Base-by-base conservation (phyloP, 2,329 filamentous ascomycete genomes). In the Colletotrichum endophyticum region DNA sequence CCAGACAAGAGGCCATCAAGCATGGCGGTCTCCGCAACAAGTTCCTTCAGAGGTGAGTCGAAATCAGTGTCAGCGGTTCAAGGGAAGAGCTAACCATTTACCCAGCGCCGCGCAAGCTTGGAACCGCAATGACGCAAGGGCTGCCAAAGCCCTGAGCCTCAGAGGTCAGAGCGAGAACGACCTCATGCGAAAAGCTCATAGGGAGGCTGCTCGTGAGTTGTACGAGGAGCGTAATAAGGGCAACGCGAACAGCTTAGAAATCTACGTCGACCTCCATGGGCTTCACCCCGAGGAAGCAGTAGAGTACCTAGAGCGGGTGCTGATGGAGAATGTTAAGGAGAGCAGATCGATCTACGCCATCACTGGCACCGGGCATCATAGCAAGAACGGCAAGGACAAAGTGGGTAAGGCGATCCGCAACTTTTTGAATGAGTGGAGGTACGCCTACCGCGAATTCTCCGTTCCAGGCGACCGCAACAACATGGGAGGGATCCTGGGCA, bases 371-470 rank as follows among this genome's bases (percentile, higher is more conserved):
- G 97, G 96, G 5, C 96, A 99, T 82, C 97, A 99, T 86, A 98
- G 95, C 84, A 99, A 99, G 88, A 98, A 98, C 83, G 96, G 97
- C 81, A 99, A 99, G 85, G 97, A 99, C 86, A 99, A 99, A 86
- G 95, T 99, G 44, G 96, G 96, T 82, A 98, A 98, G 86, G 96
- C 96, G 2, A 93, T 99, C 78, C 94, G 97, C 71, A 92, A 91
- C 79, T 99, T 98, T 87, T 88, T 99, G 72, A 98, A 96, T 82
- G 96, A 99, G 84, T 98, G 96, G 96, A 92, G 95, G 78, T 99
- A 98, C 83, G 94, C 95, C 1, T 99, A 96, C 86, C 94, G 96
- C 71, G 97, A 99, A 85, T 99, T 99, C 85, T 97, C 95, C 49
- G 96, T 98, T 12, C 96, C 96, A 3, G 96, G 96, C n/a, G 97